Evolutionary conservation across 352 stramenopile genomes (phyloP).

Genomic region (Thraustochytrium striatum): DNA sequence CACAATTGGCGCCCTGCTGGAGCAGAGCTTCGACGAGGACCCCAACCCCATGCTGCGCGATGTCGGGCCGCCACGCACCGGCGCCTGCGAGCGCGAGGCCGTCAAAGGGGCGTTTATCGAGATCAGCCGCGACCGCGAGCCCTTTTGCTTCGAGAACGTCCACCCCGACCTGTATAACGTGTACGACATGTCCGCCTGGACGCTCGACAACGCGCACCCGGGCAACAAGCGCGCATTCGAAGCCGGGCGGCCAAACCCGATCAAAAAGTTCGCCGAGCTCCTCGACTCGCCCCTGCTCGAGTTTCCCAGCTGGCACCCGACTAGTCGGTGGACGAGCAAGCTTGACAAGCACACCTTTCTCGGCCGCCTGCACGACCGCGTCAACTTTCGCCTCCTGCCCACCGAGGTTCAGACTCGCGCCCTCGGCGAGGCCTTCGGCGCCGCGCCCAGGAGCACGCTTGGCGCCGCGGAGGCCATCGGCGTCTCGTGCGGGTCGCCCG

Average conservation of each 20-base stretch:
- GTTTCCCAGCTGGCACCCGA: constrained; percentile 41
- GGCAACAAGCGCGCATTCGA: constrained; percentile 31
- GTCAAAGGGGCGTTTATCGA: not conserved
- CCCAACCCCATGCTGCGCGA: not conserved
- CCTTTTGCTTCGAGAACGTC: constrained; percentile 38
- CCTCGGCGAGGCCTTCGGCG: constrained; percentile 39
- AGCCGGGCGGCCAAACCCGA: constrained; percentile 3
- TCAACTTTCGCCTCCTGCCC: constrained; percentile 39
- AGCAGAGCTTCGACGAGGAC: not conserved
- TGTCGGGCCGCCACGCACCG: not conserved
- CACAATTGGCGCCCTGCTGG: not conserved
- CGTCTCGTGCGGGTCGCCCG: constrained; percentile 46
- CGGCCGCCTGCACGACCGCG: constrained; percentile 5
- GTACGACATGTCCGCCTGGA: constrained; percentile 51
- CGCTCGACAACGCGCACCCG: not conserved
- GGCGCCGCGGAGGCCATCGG: not conserved
- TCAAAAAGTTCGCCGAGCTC: constrained; percentile 17
- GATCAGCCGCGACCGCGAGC: not conserved
- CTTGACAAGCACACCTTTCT: not conserved
- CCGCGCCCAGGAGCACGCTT: no score
- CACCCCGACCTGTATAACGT: constrained; percentile 47
- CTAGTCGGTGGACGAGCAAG: constrained; percentile 7
- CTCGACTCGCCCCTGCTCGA: not conserved
- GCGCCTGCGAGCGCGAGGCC: not conserved
- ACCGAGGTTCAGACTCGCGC: not conserved